phyloP scores from a whole-genome alignment of 148 eudicot genomes.

The Diospyros lotus region DNA sequence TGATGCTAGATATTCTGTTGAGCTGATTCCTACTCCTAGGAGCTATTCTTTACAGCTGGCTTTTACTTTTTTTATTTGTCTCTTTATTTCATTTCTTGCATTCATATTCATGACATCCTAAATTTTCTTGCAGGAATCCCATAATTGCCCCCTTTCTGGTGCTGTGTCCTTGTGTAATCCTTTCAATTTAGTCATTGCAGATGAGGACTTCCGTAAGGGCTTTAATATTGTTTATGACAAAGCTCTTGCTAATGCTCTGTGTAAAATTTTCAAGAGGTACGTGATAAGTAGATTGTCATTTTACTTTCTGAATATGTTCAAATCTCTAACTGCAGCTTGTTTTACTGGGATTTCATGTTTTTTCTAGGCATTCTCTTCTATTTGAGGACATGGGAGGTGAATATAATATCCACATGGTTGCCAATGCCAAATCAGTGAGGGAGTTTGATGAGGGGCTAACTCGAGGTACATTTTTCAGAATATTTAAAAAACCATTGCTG shows the following conservation, averaged over 20 bases:
- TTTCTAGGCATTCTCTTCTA: constrained; percentile 65
- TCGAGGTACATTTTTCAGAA: constrained; percentile 45
- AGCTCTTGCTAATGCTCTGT: constrained; percentile 73
- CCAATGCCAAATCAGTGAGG: constrained; percentile 78
- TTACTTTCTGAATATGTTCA: background rate
- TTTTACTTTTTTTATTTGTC: background rate
- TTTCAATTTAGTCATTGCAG: constrained; percentile 85
- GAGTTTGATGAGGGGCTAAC: constrained; percentile 94
- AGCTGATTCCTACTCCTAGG: background rate
- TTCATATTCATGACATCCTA: background rate
- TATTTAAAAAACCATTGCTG: background rate
- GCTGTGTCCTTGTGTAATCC: constrained; percentile 96
- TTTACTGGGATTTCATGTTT: constrained; percentile 7
- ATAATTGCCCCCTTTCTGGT: constrained; percentile 68
- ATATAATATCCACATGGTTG: constrained; percentile 66
- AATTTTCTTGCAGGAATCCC: constrained; percentile 56
- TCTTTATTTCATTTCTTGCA: background rate
- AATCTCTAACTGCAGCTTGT: constrained; percentile 12
- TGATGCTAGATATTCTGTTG: background rate
- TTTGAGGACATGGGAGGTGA: constrained; percentile 91
- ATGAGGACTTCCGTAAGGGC: constrained; percentile 88
- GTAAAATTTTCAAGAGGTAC: constrained; percentile 76
- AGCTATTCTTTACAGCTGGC: background rate
- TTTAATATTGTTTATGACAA: constrained; percentile 81
- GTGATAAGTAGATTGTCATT: background rate